Conservation (phyloP, 129 eudicot species). For the Artemisia tridentata region DNA sequence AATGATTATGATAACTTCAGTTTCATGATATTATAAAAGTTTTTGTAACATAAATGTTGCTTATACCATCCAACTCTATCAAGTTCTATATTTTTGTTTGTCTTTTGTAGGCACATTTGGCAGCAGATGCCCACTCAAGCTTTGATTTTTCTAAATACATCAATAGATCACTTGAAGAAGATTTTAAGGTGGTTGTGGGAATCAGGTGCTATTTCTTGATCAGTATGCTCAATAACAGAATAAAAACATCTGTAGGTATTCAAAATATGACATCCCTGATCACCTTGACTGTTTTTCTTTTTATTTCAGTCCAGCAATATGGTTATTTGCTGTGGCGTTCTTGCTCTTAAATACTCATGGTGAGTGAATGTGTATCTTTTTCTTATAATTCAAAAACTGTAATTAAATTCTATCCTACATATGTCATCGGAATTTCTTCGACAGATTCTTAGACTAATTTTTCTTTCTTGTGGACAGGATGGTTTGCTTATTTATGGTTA, state of each 20-base stretch:
- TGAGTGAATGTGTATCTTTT: constrained; percentile 20
- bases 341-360: constrained; percentile 62
- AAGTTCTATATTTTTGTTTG: too few relatives aligned
- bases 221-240: too few relatives aligned
- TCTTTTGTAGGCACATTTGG: constrained; percentile 59
- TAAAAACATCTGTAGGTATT: too few relatives aligned
- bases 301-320: constrained; percentile 51
- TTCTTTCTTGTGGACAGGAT: constrained; percentile 44
- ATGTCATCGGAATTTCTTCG: neutral
- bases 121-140: constrained; percentile 49
- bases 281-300: neutral
- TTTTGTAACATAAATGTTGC: neutral
- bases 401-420: neutral
- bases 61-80: too few relatives aligned
- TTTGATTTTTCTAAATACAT: constrained; percentile 65
- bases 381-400: neutral
- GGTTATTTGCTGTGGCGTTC: constrained; percentile 56
- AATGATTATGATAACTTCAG: neutral
- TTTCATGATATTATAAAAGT: neutral
- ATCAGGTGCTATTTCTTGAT: constrained; percentile 44
- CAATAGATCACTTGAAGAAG: constrained; percentile 67
- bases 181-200: constrained; percentile 63
- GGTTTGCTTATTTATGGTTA: constrained; percentile 63
- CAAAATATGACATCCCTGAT: too few relatives aligned
- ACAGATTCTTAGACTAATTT: neutral